Evolutionary conservation across 2,329 filamentous ascomycete genomes (phyloP), one percentile per base, ranked within the genome.

Genomic region (Epichloe festucae): DNA sequence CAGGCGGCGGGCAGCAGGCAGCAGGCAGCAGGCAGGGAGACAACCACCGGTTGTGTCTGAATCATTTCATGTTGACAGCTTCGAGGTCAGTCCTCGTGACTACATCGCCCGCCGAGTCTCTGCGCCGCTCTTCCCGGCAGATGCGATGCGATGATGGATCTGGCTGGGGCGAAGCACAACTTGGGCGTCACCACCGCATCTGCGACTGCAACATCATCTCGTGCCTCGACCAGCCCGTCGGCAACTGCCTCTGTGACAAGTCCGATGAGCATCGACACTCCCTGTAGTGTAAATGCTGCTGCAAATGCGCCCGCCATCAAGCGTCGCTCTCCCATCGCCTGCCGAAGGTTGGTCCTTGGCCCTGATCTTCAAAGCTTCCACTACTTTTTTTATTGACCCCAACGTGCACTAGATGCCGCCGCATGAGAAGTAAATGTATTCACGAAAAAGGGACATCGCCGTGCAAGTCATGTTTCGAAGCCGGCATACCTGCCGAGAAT

Each of bases 381-480:
- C 10, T 27, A 8, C 3, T 31, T 31, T 10, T 4, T 31, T 4
- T 11, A 31, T 11, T 27, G 27, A 31, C 27, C 10, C 27, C 8
- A 31, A 10, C 11, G 27, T 31, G 27, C 27, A 31, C 8, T 49
- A 76, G 74, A 67, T 79, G 76, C 55, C 75, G 76, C 36, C 73
- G 75, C 36, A 74, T 78, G 69, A 72, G 76, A 54, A 77, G 73
- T 60, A 79, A 78, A 64, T 79, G 76, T 56, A 59, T 74, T 17
- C 74, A 78, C 56, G 72, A 76, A 8, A 8, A 70, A 48, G 68
- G 65, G 4, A 62, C 64, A 21, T 66, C 75, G 27, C 75, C 75
- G 15, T 81, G 77, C 56, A 72, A 75, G 52, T 67, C 73, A 5
- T 81, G 77, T 55, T 60, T 63, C 19, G 71, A 75, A 49, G 73